These are phyloP conservation scores for Phytopythium sindhum DNA, from an alignment of 352 stramenopile genomes.

Conservation along the genomic window DNA sequence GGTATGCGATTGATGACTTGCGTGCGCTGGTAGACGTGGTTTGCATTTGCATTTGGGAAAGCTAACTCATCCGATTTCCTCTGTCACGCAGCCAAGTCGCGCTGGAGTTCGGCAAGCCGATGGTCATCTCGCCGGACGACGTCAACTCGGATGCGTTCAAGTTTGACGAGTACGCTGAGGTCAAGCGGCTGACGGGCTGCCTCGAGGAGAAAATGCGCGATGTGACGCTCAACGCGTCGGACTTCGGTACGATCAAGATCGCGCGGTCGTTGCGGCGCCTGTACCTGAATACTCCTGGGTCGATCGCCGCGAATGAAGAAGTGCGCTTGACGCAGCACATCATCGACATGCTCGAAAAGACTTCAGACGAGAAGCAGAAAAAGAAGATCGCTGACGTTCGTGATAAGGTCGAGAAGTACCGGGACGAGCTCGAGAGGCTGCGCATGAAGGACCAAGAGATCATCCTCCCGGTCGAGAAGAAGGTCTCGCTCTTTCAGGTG, in stretches of 20 bases:
- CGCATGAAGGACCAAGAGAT: constrained; percentile 74
- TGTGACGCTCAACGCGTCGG: constrained; percentile 58
- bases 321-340: constrained; percentile 76
- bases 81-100: constrained; percentile 40
- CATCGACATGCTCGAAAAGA: constrained; percentile 66
- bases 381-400: constrained; percentile 30
- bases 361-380: constrained; percentile 33
- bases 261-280: constrained; percentile 66
- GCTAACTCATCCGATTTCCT: neutral
- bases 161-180: constrained; percentile 27
- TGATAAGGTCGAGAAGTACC: constrained; percentile 59
- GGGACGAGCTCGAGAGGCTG: constrained; percentile 48
- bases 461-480: constrained; percentile 36
- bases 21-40: too few relatives aligned
- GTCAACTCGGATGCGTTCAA: constrained; percentile 31
- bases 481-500: constrained; percentile 52
- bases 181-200: constrained; percentile 37
- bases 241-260: constrained; percentile 58
- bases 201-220: constrained; percentile 42
- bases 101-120: constrained; percentile 65
- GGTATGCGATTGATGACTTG: constrained; percentile 8
- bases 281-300: constrained; percentile 55
- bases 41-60: neutral
- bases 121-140: constrained; percentile 38
- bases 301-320: constrained; percentile 68